Base-by-base conservation (phyloP, 768 basidiomycete species). In the Hortiboletus flavorubellus region DNA sequence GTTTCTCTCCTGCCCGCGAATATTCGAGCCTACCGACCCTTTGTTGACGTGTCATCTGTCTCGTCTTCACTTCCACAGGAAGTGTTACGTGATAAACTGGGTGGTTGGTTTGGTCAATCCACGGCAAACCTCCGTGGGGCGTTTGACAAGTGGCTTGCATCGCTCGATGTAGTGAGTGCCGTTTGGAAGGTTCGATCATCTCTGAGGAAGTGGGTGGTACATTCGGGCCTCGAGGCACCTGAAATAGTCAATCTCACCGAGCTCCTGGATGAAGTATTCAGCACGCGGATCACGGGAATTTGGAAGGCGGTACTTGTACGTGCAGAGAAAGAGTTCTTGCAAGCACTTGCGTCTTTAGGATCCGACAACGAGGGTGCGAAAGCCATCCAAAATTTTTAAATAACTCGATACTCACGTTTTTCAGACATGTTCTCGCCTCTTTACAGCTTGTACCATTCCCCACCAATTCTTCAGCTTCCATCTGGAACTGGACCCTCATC, bases 11-110 rank as follows among this genome's bases (percentile, higher is more conserved):
- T 98, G 0, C 92, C 93, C 0, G 64, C 76, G 1, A 80, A 76
- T 55, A 80, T 98, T 56, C 80, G 80, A 59, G 78, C 81, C 5
- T 97, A 94, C 70, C 90, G 86, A 62, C 94, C 94, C 9, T 95
- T 91, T 68, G 81, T 96, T 56, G 87, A 93, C 62, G 72, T 86
- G 7, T 73, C 77, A 9, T 84, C 89, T 1, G 68, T 82, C 0
- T 81, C 83, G 4, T 77, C 84, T 16, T 75, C 76, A 3, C 69
- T 86, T 23, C 68, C 80, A 4, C 75, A 74, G 42, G 61, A 69
- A 1, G 67, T 74, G 26, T 72, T 89, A 46, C 59, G 68, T 18
- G 67, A 75, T 16, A 82, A 78, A 52, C 68, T 92, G 12, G 67
- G 74, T 5, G 76, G 75, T 37, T 95, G 92, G 91, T 85, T 91